Base-by-base conservation (phyloP, 345 rosid species). In the Lagerstroemia speciosa region DNA sequence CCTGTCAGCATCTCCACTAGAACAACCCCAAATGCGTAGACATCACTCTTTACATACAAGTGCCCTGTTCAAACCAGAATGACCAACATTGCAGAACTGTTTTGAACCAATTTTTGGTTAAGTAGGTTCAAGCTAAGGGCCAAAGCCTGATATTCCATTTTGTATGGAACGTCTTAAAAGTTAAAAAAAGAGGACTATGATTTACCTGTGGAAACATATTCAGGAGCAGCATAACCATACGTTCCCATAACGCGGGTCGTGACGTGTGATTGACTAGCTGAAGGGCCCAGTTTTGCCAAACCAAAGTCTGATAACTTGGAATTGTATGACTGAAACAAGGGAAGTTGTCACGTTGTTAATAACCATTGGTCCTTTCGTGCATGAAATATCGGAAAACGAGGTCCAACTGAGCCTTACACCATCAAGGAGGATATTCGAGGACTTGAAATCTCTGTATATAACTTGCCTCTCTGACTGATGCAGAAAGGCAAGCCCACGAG, bases 231-330 rank as follows among this genome's bases (percentile, higher is more conserved):
- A 70, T 94, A 94, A 71, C 99, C 99, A 14, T 81, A 66, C 9
- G 99, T 94, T 34, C 98, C 99, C 89, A 94, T 89, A 36, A 94
- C 87, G n/a, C 98, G 78, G 19, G 99, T 94, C 67, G 98, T 91
- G 22, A 94, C 86, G 43, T 94, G 99, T 61, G 99, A 94, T 40
- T 85, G 93, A 81, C 99, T 94, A 1, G 91, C 96, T 1, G 99
- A 91, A 79, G 98, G 99, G 67, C 99, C 99, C 65, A 88, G 41
- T 65, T 91, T 94, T 37, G 99, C 99, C 79, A 94, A 77, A 65
- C 99, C 99, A 68, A 94, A 94, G 65, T 94, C 99, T 4, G 99
- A 94, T 77, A 94, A 68, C 84, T 89, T 94, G 62, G 99, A 89
- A 31, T 81, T 87, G 72, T 88, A 94, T 20, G 79, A 81, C 99